Evolutionary conservation across 2,329 filamentous ascomycete species (phyloP), one percentile per base, ranked within the genome.

Genomic region (Aspergillus sp.): DNA sequence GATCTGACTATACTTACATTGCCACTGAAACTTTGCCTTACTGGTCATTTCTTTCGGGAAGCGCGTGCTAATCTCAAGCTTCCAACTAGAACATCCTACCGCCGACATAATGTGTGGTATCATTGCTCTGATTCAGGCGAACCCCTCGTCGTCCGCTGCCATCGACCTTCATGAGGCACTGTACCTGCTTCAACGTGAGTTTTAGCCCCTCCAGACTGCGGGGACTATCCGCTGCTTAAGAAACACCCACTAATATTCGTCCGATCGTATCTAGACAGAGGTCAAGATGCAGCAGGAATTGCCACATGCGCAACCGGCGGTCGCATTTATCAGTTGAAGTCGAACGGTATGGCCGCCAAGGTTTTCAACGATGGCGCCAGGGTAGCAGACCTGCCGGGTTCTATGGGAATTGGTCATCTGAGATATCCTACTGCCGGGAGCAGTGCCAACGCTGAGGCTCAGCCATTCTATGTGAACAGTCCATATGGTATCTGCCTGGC

Each of bases 401-500:
- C 87, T 77, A 93, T 95, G 90, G 92, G 91, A 63, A 84, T 97
- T 62, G 90, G 87, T 45, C 93, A 97, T 76, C 78, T 97, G 67
- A 84, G 93, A 74, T 97, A 97, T 77, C 93, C 93, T 10, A 97
- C 93, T 7, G 90, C 91, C 12, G 93, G 93, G 59, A 95, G 89
- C 74, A 91, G 89, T 67, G 87, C 87, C 60, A 94, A 91, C 71
- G 88, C 91, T 7, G 92, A 97, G 78, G 91, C 91, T 10, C 92
- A 97, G 77, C 93, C 93, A 0, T 96, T 97, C 77, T 97, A 95
- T 73, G 91, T 95, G 70, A 96, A 96, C 80, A 86, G 85, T 60
- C 91, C 91, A 1, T 95, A 92, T 72, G 92, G 92, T 51, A 89
- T 96, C 69, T 90, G 85, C 70, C 85, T 95, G 73, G 85, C 89